Evolutionary conservation across 148 eudicot genomes (phyloP).

Genomic region (Nyssa sinensis): DNA sequence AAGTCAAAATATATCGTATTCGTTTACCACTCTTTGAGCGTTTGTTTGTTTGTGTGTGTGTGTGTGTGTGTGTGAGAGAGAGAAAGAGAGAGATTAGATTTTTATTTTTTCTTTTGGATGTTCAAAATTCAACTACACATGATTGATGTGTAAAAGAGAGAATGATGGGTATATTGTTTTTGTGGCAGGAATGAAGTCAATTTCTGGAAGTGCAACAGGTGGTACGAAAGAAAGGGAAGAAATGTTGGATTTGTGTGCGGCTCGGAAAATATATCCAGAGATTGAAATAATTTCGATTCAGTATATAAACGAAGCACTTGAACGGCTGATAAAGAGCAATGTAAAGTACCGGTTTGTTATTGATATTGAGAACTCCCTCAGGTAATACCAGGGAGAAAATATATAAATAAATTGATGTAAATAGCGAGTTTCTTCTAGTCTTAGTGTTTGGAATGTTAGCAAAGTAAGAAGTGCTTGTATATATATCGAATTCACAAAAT

Average conservation of each 20-base stretch:
- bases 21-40: too few species aligned
- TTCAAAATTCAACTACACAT: too few species aligned
- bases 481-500: too few species aligned
- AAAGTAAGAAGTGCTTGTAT: background rate
- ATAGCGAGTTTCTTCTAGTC: background rate
- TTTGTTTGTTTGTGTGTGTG: too few species aligned
- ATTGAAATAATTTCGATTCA: slow-evolving; percentile 19
- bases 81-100: too few species aligned
- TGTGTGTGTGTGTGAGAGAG: too few species aligned
- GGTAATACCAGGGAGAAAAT: background rate
- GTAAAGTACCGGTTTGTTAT: slow-evolving; percentile 22
- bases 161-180: background rate
- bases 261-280: slow-evolving; percentile 15
- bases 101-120: too few species aligned
- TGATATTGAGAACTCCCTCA: slow-evolving; percentile 16
- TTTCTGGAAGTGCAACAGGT: slow-evolving; percentile 15
- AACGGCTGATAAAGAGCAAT: slow-evolving; percentile 14
- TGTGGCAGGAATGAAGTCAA: slow-evolving; percentile 21
- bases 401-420: too few species aligned
- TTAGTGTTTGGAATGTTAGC: background rate
- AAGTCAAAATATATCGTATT: too few species aligned
- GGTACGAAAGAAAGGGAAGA: slow-evolving; percentile 21
- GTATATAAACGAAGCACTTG: slow-evolving; percentile 22
- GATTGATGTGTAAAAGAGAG: background rate
- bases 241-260: slow-evolving; percentile 24